Evolutionary conservation across 2,329 filamentous ascomycete species (phyloP).

Genomic region (Ophiocordyceps sinensis): DNA sequence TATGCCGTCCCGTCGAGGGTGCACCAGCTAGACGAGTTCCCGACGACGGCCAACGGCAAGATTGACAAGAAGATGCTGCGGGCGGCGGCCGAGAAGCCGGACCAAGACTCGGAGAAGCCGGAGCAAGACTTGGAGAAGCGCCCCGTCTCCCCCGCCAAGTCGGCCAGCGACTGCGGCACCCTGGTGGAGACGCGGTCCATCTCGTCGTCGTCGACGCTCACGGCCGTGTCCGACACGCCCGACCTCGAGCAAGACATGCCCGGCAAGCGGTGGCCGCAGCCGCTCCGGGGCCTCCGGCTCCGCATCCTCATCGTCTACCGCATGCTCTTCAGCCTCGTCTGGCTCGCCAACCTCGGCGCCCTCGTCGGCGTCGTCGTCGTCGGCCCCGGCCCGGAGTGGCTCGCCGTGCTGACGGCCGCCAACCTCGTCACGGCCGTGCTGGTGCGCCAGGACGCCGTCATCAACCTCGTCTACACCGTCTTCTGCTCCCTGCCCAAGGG

Average conservation of each 20-base stretch:
- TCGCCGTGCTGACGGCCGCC: slow-evolving; percentile 27
- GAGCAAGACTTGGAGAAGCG: slow-evolving; percentile 1
- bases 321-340: slow-evolving; percentile 38
- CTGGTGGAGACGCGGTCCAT: slow-evolving; percentile 15
- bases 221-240: slow-evolving; percentile 13
- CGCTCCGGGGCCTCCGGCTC: slow-evolving; percentile 24
- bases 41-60: slow-evolving; percentile 41
- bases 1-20: slow-evolving; percentile 37
- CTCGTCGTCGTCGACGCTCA: slow-evolving; percentile 13
- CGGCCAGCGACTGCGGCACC: slow-evolving; percentile 7
- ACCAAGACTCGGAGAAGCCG: background rate
- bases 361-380: slow-evolving; percentile 26
- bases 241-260: slow-evolving; percentile 20
- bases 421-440: slow-evolving; percentile 36
- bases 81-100: slow-evolving; percentile 13
- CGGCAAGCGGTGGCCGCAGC: slow-evolving; percentile 23
- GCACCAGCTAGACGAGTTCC: slow-evolving; percentile 27
- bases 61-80: slow-evolving; percentile 34
- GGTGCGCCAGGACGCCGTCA: slow-evolving; percentile 36
- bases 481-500: slow-evolving; percentile 29
- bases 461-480: slow-evolving; percentile 34
- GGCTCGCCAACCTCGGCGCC: slow-evolving; percentile 34
- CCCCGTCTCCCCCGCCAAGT: slow-evolving; percentile 1
- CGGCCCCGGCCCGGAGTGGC: slow-evolving; percentile 18
- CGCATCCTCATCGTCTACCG: slow-evolving; percentile 39